Base-by-base conservation (phyloP, 345 rosid species). In the Streptanthus diversifolius region DNA sequence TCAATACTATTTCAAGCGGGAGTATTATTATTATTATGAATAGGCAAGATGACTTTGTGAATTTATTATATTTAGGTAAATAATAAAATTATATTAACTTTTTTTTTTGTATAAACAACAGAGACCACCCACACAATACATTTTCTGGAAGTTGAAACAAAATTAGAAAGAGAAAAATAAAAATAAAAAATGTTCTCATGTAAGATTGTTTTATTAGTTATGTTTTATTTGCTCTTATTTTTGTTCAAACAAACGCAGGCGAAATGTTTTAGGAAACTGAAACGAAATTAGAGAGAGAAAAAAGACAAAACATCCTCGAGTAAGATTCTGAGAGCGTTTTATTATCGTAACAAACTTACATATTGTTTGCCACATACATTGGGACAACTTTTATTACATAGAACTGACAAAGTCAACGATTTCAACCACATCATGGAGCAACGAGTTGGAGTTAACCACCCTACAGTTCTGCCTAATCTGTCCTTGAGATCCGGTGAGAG, bases 381-480 rank as follows among this genome's bases (percentile, higher is more conserved):
- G 9, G 5, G 67, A 29, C 52, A 62, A 62, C 52, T 62, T 1
- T 63, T 30, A 11, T 63, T 63, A 65, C 56, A 65, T 65, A 18
- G 70, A 65, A 57, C 32, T 65, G 19, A 65, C 44, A 19, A 65
- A 65, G 39, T 65, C 66, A 22, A 40, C 22, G 14, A 41, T 41
- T 24, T 61, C 66, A 40, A 24, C 35, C 29, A 61, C 21, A 65
- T 65, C 70, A 6, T 48, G 43, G 44, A 65, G 57, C 56, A 47
- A 8, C 3, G 57, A 65, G 56, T 65, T 65, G 44, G 68, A 71
- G 48, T 58, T 71, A 7, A 48, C 39, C 11, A 58, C 79, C 76
- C 87, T 81, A 72, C 95, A 85, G 44, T 79, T 82, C 68, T 52
- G 57, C 67, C 91, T 70, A 27, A 89, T 83, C 72, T 89, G 73